Evolutionary conservation across 192 early-diverging fungal genomes (phyloP), one percentile per base, ranked within the genome.

Genomic region (Rhizophlyctis rosea): DNA sequence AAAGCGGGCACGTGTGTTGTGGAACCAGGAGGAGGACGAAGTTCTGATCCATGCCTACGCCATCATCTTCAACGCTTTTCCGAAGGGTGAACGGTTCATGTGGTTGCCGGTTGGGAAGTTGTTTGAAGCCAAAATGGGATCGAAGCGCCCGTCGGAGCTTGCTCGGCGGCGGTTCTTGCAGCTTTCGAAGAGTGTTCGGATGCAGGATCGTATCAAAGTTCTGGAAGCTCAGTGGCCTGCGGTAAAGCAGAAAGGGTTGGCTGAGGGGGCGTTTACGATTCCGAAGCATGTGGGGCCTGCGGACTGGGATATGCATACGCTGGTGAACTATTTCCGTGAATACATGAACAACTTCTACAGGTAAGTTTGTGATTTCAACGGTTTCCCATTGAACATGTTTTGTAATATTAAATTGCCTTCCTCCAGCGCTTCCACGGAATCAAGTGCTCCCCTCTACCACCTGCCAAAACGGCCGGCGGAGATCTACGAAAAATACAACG

Each of bases 1-100:
- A 4, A 55, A 62, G 39, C 70, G 75, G 21, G 24, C 21, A 1
- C 58, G 66, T 0, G 24, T 30, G 1, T 62, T 52, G 9, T 77
- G 70, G 66, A 59, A 63, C 3, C 11, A 14, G 1, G 64, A 73
- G 9, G 69, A 68, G 29, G 76, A 77, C 34, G 36, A 56, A 4
- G 18, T 54, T 16, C 51, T 77, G 14, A 54, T 71, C 34, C 67
- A 71, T 54, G 69, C 57, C 4, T 71, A 68, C 57, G 76, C 66
- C 7, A 71, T 74, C 18, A 32, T 73, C 4, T 14, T 52, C n/a
- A 35, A 50, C 47, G n/a, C n/a, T n/a, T n/a, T n/a, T n/a, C n/a
- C n/a, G n/a, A 31, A 53, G 23, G n/a, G 29, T 34, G 29, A 35
- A 11, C 29, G 67, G 9, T 72, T 77, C 50, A 34, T 35, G n/a